These are phyloP conservation scores for Termitomyces heimii DNA, from an alignment of 768 basidiomycete species.

Conservation along the genomic window DNA sequence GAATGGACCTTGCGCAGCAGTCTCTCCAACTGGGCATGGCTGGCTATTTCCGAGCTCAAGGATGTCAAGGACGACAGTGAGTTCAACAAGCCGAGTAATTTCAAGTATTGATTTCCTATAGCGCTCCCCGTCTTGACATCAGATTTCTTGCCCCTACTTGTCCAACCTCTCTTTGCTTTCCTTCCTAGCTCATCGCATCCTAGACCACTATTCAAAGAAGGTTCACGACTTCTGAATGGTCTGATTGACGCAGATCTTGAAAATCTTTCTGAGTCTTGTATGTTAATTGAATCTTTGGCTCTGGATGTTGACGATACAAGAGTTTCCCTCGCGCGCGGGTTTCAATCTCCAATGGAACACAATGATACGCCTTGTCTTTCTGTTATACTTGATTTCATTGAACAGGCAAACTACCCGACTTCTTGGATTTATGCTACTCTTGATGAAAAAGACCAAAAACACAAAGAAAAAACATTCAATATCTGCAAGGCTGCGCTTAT, in stretches of 20 bases:
- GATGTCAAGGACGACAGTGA: slow-evolving; percentile 69
- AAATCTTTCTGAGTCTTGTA: slow-evolving; percentile 67
- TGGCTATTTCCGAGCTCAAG: slow-evolving; percentile 65
- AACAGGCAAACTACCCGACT: slow-evolving; percentile 60
- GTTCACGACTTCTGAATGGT: slow-evolving; percentile 33
- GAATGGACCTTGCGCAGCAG: slow-evolving; percentile 62
- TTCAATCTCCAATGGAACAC: slow-evolving; percentile 53
- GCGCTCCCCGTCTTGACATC: slow-evolving; percentile 55
- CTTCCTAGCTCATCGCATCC: slow-evolving; percentile 38
- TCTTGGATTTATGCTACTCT: slow-evolving; percentile 49
- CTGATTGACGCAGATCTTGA: slow-evolving; percentile 67
- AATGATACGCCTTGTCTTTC: slow-evolving; percentile 52
- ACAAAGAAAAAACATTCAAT: slow-evolving; percentile 68
- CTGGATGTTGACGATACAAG: slow-evolving; percentile 77
- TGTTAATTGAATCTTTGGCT: slow-evolving; percentile 68
- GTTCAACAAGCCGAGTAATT: slow-evolving; percentile 8
- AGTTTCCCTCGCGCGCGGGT: slow-evolving; percentile 61
- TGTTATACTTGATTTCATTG: slow-evolving; percentile 68
- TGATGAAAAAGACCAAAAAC: slow-evolving; percentile 44
- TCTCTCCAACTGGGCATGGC: slow-evolving; percentile 75
- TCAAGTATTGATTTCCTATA: slow-evolving; percentile 15
- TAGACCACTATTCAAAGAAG: slow-evolving; percentile 30
- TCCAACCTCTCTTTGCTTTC: slow-evolving; percentile 52
- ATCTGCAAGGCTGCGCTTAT: slow-evolving; percentile 83
- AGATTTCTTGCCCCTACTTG: slow-evolving; percentile 59